A percentile compares a stretch with the other conserved stretches of the same genome.
Evolutionary conservation across 495 filamentous ascomycete genomes (phyloP).

Genomic region (Annulohypoxylon bovei): DNA sequence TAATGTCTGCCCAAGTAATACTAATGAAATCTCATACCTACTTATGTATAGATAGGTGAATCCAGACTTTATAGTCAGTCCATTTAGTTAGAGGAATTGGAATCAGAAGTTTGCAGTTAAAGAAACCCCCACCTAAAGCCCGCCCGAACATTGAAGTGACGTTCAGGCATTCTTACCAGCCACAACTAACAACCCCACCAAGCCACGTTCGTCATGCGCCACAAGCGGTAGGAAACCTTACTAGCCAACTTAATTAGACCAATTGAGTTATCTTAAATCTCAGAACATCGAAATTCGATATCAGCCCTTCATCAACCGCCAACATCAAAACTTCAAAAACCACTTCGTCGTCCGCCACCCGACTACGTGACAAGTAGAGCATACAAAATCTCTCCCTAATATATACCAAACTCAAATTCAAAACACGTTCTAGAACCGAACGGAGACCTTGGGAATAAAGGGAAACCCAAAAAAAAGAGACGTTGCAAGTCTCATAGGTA

Average conservation of each 20-base stretch:
- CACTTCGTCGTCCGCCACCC: background rate
- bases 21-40: too few relatives aligned
- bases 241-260: background rate
- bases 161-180: background rate
- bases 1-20: background rate
- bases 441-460: background rate
- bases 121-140: background rate
- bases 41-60: background rate
- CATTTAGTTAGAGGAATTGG: background rate
- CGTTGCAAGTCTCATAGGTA: conserved; percentile 58
- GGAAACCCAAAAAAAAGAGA: conserved; percentile 17
- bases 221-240: conserved; percentile 6
- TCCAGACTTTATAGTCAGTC: background rate
- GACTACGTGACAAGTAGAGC: background rate
- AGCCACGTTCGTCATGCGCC: conserved; percentile 17
- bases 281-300: conserved; percentile 12
- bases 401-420: background rate
- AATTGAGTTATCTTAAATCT: background rate
- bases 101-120: background rate
- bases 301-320: background rate
- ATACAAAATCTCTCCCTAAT: background rate
- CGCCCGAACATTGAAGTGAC: background rate
- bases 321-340: background rate
- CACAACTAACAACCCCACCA: background rate
- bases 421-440: background rate